Conservation (phyloP, 306 rosid species). For the Vigna unguiculata region DNA sequence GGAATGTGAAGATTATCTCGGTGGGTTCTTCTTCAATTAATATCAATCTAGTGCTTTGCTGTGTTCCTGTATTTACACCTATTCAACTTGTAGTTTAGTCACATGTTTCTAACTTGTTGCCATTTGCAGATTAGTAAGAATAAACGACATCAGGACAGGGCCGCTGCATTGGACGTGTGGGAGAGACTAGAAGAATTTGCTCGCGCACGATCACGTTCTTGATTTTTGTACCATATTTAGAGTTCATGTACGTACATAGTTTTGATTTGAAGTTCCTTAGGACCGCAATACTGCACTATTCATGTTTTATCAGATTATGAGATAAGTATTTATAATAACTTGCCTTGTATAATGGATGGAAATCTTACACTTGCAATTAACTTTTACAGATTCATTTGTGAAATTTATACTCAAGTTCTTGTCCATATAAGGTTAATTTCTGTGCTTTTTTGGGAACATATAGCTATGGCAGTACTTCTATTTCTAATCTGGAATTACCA, state of each 20-base stretch:
- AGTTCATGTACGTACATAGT: slow-evolving; percentile 38
- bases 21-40: slow-evolving; percentile 48
- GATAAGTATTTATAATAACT: not conserved
- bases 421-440: not conserved
- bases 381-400: not conserved
- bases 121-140: slow-evolving; percentile 87
- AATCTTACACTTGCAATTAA: not conserved
- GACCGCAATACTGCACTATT: slow-evolving; percentile 7
- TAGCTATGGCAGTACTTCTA: not conserved
- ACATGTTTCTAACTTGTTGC: slow-evolving; percentile 12
- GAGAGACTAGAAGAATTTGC: slow-evolving; percentile 95
- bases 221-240: slow-evolving; percentile 44
- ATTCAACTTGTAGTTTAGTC: slow-evolving; percentile 3
- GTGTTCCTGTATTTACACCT: slow-evolving; percentile 18
- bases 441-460: not conserved
- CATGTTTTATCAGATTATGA: slow-evolving; percentile 22
- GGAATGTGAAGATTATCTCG: slow-evolving; percentile 98
- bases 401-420: slow-evolving; percentile 16
- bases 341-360: not conserved
- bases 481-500: not conserved
- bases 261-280: slow-evolving; percentile 36
- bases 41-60: not conserved
- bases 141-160: slow-evolving; percentile 96
- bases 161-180: slow-evolving; percentile 99
- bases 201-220: slow-evolving; percentile 90